Percentiles rank a stretch among this genome's conserved stretches.
These are phyloP conservation scores for Pecoramyces ruminantium DNA, from an alignment of 192 early-diverging fungal species.

Conservation along the genomic window DNA sequence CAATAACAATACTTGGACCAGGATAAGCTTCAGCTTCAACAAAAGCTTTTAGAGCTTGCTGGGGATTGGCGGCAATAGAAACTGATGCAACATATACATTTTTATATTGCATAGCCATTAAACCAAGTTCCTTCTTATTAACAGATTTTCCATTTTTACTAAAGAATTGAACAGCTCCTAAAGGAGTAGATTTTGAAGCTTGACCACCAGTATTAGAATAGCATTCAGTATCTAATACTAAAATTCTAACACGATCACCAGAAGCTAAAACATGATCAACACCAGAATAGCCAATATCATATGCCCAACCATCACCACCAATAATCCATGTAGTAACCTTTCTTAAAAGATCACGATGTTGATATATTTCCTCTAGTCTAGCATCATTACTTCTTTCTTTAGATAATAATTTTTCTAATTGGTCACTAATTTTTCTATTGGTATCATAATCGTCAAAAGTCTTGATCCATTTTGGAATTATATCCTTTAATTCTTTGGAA, in stretches of 20 bases:
- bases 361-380: slow-evolving; percentile 13
- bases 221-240: slow-evolving; percentile 73
- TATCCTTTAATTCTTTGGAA: slow-evolving; percentile 23
- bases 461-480: slow-evolving; percentile 50
- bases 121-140: slow-evolving; percentile 83
- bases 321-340: slow-evolving; percentile 71
- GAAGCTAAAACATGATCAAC: slow-evolving; percentile 80
- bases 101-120: slow-evolving; percentile 92
- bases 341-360: slow-evolving; percentile 23
- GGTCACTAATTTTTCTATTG: slow-evolving; percentile 23
- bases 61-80: slow-evolving; percentile 69
- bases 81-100: slow-evolving; percentile 80
- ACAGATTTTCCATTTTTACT: slow-evolving; percentile 22
- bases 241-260: slow-evolving; percentile 71
- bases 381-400: slow-evolving; percentile 9
- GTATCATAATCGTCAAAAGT: slow-evolving; percentile 32
- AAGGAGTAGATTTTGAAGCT: neutral
- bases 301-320: slow-evolving; percentile 71
- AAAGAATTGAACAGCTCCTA: neutral
- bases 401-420: slow-evolving; percentile 20
- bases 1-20: slow-evolving; percentile 78
- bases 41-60: slow-evolving; percentile 73
- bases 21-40: slow-evolving; percentile 76
- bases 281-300: slow-evolving; percentile 73
- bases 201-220: slow-evolving; percentile 26